Conservation (phyloP, 768 basidiomycete species). For the Hericium rajendrae region DNA sequence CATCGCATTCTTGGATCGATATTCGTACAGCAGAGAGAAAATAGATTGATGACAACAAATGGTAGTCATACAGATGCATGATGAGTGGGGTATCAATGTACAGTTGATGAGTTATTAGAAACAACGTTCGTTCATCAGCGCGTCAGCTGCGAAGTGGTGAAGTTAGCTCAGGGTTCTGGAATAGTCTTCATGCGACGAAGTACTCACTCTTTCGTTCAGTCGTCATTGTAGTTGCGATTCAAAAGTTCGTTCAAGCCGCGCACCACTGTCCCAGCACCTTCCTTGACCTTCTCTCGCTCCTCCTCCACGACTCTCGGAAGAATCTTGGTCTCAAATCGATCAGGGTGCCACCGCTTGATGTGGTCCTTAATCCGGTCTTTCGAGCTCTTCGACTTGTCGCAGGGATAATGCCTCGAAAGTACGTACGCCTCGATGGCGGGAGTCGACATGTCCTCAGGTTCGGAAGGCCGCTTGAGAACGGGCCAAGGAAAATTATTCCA, state of each 20-base stretch:
- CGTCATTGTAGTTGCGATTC: conserved; percentile 26
- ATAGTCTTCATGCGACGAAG: neutral
- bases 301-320: conserved; percentile 52
- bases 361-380: conserved; percentile 74
- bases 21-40: conserved; percentile 1
- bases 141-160: conserved; percentile 5
- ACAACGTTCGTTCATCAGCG: neutral
- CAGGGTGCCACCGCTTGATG: conserved; percentile 73
- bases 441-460: conserved; percentile 53
- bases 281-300: conserved; percentile 58
- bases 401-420: conserved; percentile 44
- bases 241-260: conserved; percentile 65
- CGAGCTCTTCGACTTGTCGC: conserved; percentile 39
- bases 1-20: no score
- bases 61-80: conserved; percentile 17
- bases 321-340: conserved; percentile 67
- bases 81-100: conserved; percentile 16
- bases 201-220: conserved; percentile 11
- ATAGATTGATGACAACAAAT: conserved; percentile 11
- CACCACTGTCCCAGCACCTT: conserved; percentile 65
- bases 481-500: conserved; percentile 77
- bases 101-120: conserved; percentile 11
- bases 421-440: conserved; percentile 52
- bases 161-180: neutral
- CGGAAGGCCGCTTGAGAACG: conserved; percentile 43